Evolutionary conservation across 208 protist genomes (phyloP).

Genomic region (Leishmania aethiopica): DNA sequence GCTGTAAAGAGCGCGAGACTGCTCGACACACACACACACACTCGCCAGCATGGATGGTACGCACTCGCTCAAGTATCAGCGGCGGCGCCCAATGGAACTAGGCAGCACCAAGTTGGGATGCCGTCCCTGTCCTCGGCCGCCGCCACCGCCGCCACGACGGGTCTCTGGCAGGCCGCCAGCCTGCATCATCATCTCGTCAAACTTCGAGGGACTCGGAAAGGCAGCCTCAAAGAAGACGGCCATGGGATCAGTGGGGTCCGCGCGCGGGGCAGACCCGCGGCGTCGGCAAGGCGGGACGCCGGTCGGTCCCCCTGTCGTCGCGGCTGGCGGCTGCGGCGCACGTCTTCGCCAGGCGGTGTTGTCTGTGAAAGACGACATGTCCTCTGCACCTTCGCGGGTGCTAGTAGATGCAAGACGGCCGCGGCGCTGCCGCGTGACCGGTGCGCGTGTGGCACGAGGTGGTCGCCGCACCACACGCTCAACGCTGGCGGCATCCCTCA

Average conservation of each 20-base stretch:
- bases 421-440: slow-evolving; percentile 17
- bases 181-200: slow-evolving; percentile 86
- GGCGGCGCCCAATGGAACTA: slow-evolving; percentile 63
- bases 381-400: background rate
- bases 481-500: slow-evolving; percentile 29
- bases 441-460: slow-evolving; percentile 35
- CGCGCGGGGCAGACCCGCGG: slow-evolving; percentile 22
- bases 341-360: background rate
- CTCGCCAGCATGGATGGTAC: background rate
- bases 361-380: background rate
- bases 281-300: slow-evolving; percentile 9
- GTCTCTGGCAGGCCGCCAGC: slow-evolving; percentile 60
- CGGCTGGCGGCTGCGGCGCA: background rate
- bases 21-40: background rate
- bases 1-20: background rate
- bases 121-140: slow-evolving; percentile 24
- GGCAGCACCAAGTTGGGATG: slow-evolving; percentile 78
- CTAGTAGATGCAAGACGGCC: background rate
- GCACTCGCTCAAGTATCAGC: slow-evolving; percentile 20
- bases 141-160: slow-evolving; percentile 37
- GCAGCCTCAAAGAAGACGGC: slow-evolving; percentile 82
- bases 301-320: background rate
- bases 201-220: slow-evolving; percentile 88
- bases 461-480: slow-evolving; percentile 41
- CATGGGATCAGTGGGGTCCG: slow-evolving; percentile 74